These are phyloP conservation scores for Stemphylium lycopersici DNA, from an alignment of 2,329 filamentous ascomycete genomes.

Conservation along the genomic window DNA sequence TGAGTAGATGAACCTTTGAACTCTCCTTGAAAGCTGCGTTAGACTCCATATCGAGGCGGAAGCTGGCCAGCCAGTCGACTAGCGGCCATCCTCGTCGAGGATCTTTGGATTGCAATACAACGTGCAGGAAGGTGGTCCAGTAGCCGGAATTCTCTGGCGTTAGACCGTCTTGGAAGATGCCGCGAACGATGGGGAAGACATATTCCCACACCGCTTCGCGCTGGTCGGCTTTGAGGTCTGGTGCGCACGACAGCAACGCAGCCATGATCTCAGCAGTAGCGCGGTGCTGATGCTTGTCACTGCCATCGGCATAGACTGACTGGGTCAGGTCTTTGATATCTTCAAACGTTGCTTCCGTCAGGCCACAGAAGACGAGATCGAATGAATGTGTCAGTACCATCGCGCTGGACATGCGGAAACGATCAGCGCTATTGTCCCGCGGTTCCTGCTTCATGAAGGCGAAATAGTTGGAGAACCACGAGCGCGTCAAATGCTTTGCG, in stretches of 20 bases:
- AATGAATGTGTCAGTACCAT: conserved; percentile 89
- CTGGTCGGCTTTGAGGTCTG: conserved; percentile 75
- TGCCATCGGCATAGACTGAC: conserved; percentile 86
- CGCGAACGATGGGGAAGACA: conserved; percentile 83
- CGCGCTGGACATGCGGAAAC: conserved; percentile 87
- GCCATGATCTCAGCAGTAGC: conserved; percentile 93
- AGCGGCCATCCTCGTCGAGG: conserved; percentile 86
- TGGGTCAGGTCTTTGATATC: conserved; percentile 83
- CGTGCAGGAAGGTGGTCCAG: conserved; percentile 92
- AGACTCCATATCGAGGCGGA: conserved; percentile 90
- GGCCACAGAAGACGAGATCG: conserved; percentile 81
- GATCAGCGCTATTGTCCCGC: conserved; percentile 77
- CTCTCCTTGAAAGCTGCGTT: conserved; percentile 99
- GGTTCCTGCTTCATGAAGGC: conserved; percentile 96
- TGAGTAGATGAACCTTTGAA: conserved; percentile 89
- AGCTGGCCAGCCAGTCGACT: conserved; percentile 79
- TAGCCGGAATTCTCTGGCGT: conserved; percentile 94
- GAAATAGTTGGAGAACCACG: conserved; percentile 89
- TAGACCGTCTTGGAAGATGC: conserved; percentile 86
- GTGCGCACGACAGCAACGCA: conserved; percentile 79
- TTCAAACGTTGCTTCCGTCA: conserved; percentile 79
- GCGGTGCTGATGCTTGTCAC: conserved; percentile 96
- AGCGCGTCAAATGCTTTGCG: conserved; percentile 76
- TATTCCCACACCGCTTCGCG: conserved; percentile 85
- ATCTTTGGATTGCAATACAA: conserved; percentile 87